A percentile compares a stretch with the other conserved stretches of the same genome.
These are phyloP conservation scores for Ceratopteris richardii DNA, from an alignment of 75 land plant species.

Conservation along the genomic window DNA sequence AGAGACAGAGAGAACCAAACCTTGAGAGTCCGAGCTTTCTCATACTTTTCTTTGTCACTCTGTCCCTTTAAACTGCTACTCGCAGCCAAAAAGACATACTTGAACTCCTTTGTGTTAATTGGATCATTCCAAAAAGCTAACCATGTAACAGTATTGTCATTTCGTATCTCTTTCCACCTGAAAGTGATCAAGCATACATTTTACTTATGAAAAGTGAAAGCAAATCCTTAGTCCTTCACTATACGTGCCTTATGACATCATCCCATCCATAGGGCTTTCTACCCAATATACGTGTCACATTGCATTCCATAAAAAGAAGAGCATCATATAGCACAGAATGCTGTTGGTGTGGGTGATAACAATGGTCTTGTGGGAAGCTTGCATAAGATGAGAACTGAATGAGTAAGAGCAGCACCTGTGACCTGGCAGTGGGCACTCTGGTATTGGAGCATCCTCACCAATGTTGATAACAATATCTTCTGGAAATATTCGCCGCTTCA, in stretches of 20 bases:
- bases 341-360: too few species aligned
- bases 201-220: too few species aligned
- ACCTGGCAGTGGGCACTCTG: constrained; percentile 98
- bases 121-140: constrained; percentile 99
- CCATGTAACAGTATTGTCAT: constrained; percentile 99
- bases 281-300: too few species aligned
- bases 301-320: too few species aligned
- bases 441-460: constrained; percentile 81
- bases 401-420: constrained; percentile 84
- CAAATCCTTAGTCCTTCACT: too few species aligned
- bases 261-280: too few species aligned
- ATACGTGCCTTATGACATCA: too few species aligned
- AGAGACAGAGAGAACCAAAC: constrained; percentile 30
- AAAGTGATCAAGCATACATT: background rate
- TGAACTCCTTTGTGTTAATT: constrained; percentile 82
- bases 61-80: constrained; percentile 96
- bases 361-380: too few species aligned
- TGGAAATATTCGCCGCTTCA: constrained; percentile 79
- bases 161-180: constrained; percentile 93
- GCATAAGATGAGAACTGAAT: too few species aligned
- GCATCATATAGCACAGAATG: too few species aligned
- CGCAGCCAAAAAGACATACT: constrained; percentile 93
- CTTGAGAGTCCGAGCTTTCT: constrained; percentile 87
- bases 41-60: constrained; percentile 99
- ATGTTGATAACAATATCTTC: constrained; percentile 89